Percentiles rank a stretch among this genome's conserved stretches.
phyloP scores from a whole-genome alignment of 768 basidiomycete species.

The Lentinula boryana region DNA sequence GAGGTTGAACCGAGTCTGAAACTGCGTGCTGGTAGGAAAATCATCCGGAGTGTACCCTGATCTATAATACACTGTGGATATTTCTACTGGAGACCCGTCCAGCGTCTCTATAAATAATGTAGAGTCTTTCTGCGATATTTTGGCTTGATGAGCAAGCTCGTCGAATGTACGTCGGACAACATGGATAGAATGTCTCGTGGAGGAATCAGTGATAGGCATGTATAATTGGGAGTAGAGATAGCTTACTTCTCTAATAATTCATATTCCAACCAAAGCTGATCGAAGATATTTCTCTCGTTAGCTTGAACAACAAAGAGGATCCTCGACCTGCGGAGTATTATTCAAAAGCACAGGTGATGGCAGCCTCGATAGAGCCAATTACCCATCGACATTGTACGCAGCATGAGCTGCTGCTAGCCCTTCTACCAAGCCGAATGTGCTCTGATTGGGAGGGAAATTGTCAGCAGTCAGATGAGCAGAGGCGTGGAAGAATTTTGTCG shows the following conservation, averaged over 20 bases:
- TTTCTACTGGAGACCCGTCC: conserved; percentile 45
- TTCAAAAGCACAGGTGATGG: background rate
- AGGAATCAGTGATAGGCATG: background rate
- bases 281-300: conserved; percentile 90
- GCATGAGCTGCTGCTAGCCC: conserved; percentile 80
- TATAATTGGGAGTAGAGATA: background rate
- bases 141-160: conserved; percentile 55
- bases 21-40: conserved; percentile 61
- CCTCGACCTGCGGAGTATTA: conserved; percentile 25
- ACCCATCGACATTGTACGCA: conserved; percentile 60
- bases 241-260: conserved; percentile 73
- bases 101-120: conserved; percentile 35
- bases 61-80: conserved; percentile 88
- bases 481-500: conserved; percentile 62
- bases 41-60: conserved; percentile 84
- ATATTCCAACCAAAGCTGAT: conserved; percentile 87
- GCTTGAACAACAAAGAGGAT: conserved; percentile 89
- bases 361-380: conserved; percentile 12
- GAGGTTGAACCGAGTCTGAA: conserved; percentile 67
- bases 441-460: conserved; percentile 71
- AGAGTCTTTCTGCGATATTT: conserved; percentile 40
- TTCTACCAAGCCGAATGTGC: conserved; percentile 59
- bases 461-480: conserved; percentile 45
- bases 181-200: conserved; percentile 62
- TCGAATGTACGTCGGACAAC: conserved; percentile 73